Evolutionary conservation across 345 rosid genomes (phyloP), one percentile per base, ranked within the genome.

Genomic region (Syzygium oleosum): DNA sequence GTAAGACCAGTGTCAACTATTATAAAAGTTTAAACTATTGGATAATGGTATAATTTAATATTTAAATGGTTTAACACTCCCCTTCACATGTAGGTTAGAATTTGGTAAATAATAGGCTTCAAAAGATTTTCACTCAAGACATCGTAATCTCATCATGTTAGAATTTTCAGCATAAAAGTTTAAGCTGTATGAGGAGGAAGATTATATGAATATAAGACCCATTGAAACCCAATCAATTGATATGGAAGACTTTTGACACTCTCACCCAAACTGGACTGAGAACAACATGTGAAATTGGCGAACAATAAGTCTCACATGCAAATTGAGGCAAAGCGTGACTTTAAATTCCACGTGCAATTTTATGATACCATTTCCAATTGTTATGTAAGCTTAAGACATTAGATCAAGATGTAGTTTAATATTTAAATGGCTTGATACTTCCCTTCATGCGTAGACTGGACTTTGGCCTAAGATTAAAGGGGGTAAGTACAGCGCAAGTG

Each of bases 1-100:
- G 8, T n/a, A 0, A 61, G 73, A 6, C 1, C 17, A 63, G 15
- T n/a, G 0, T n/a, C 0, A 63, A n/a, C 3, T n/a, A 2, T 63
- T 63, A 7, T 1, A 16, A 63, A 29, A 4, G 2, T 15, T 63
- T 13, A n/a, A 63, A 7, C 8, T 0, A 2, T 14, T 25, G 0
- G 38, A 63, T 15, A 14, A 7, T 6, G 0, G 4, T 15, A 6
- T 63, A 4, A 61, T 61, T 61, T 12, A 6, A 59, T 59, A 59
- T 5, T 59, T 25, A 25, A 59, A 59, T 27, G 65, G 6, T 12
- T 27, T 27, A 59, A 59, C 65, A 25, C 16, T 58, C 29, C 65
- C 61, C 31, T 2, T 27, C 15, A 25, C n/a, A 1, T 1, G 16
- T 25, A 59, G 11, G 23, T 17, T 17, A 17, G 22, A 53, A 6